These are phyloP conservation scores for Trichoderma sp. DNA, from an alignment of 2,329 filamentous ascomycete genomes.

Conservation along the genomic window DNA sequence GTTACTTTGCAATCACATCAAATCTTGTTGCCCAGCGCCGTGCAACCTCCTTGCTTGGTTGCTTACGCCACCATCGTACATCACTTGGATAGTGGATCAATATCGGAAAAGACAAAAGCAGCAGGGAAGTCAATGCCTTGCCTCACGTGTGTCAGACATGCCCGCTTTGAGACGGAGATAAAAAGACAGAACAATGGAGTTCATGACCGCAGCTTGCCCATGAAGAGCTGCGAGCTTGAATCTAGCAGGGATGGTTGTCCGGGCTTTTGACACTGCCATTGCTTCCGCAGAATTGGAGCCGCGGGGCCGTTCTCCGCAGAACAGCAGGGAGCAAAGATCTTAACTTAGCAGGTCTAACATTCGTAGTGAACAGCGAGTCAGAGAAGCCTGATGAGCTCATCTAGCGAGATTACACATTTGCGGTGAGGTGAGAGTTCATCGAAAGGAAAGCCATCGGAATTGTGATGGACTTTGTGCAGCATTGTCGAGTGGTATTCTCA, in stretches of 20 bases:
- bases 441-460: neutral
- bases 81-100: neutral
- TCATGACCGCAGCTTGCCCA: neutral
- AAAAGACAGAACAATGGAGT: neutral
- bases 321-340: conserved; percentile 9
- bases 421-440: conserved; percentile 8
- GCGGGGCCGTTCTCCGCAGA: conserved; percentile 15
- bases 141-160: conserved; percentile 1
- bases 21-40: neutral
- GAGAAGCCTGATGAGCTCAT: neutral
- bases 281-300: neutral
- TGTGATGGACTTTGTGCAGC: conserved; percentile 4
- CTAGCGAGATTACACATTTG: conserved; percentile 7
- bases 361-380: conserved; percentile 2
- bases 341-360: neutral
- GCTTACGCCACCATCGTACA: neutral
- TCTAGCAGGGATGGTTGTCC: neutral
- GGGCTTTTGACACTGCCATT: neutral
- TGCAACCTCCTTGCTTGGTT: neutral
- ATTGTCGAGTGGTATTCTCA: neutral
- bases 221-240: neutral
- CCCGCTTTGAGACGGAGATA: neutral
- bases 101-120: neutral
- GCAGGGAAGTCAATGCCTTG: neutral
- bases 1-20: neutral